Evolutionary conservation across 345 rosid genomes (phyloP).

Genomic region (Camelina hispida): DNA sequence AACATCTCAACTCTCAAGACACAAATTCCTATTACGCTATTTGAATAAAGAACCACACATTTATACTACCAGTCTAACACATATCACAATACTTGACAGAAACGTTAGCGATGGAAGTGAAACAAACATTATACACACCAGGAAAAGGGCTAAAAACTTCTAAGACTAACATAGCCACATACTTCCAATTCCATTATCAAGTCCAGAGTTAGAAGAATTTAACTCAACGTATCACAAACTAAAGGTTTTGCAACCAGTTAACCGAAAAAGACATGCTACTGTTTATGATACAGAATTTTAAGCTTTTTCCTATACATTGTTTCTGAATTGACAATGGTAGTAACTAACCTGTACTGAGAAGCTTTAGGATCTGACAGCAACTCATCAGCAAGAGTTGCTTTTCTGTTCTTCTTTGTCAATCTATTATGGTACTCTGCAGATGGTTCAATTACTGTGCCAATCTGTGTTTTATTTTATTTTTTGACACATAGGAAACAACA

Average conservation of each 20-base stretch:
- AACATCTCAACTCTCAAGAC: not conserved
- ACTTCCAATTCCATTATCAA: not conserved
- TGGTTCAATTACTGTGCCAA: slow-evolving; percentile 83
- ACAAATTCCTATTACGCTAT: too few species aligned
- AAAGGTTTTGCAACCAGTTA: not conserved
- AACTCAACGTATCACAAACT: not conserved
- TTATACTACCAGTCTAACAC: not conserved
- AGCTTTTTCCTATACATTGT: not conserved
- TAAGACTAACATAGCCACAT: not conserved
- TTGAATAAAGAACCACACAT: not conserved
- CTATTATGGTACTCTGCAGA: slow-evolving; percentile 65
- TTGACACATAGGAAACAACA: slow-evolving; percentile 13
- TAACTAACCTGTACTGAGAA: slow-evolving; percentile 66
- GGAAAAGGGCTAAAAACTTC: not conserved
- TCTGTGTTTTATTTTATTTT: slow-evolving; percentile 48
- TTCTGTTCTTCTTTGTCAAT: slow-evolving; percentile 87
- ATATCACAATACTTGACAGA: not conserved
- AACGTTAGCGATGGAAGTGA: not conserved
- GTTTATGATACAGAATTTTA: not conserved
- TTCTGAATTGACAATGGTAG: not conserved
- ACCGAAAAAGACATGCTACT: not conserved
- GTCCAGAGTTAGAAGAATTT: not conserved
- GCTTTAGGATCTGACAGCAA: slow-evolving; percentile 64
- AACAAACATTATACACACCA: not conserved
- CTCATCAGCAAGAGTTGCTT: slow-evolving; percentile 78